Conservation (phyloP, 164 flowering plant species). For the Santalum album region DNA sequence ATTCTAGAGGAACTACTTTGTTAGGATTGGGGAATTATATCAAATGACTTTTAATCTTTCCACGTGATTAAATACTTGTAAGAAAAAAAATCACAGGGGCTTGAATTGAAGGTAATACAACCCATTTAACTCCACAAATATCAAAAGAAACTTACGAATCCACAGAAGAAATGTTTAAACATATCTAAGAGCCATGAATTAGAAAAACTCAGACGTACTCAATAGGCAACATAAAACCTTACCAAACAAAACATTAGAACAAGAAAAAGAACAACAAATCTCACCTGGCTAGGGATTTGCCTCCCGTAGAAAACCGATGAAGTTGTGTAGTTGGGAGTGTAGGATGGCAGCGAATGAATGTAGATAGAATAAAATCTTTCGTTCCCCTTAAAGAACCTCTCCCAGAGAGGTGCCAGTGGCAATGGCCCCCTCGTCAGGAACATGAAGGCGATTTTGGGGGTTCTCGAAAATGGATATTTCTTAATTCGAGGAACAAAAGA, state of each 20-base stretch:
- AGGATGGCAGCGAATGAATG: slow-evolving; percentile 63
- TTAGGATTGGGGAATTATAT: no score
- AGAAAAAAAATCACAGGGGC: no score
- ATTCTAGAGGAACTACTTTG: no score
- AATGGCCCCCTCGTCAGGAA: slow-evolving; percentile 88
- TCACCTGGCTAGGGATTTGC: slow-evolving; percentile 85
- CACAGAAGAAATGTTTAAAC: no score
- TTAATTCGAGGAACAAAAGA: slow-evolving; percentile 51
- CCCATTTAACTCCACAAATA: no score
- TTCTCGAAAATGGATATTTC: slow-evolving; percentile 62
- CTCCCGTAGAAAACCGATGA: slow-evolving; percentile 63
- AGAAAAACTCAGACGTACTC: no score
- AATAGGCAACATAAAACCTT: no score
- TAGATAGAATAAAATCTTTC: slow-evolving; percentile 66
- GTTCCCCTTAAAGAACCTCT: slow-evolving; percentile 68
- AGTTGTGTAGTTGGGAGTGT: slow-evolving; percentile 32
- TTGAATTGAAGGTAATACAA: no score
- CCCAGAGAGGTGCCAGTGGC: slow-evolving; percentile 88
- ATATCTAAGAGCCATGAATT: no score
- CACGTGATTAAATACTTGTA: no score
- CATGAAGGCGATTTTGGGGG: slow-evolving; percentile 89
- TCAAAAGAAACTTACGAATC: no score
- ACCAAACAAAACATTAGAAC: background rate
- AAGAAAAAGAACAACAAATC: background rate
- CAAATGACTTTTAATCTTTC: no score